Evolutionary conservation across 1,284 basidiomycete species (phyloP).

Genomic region (Sutorius eximius): DNA sequence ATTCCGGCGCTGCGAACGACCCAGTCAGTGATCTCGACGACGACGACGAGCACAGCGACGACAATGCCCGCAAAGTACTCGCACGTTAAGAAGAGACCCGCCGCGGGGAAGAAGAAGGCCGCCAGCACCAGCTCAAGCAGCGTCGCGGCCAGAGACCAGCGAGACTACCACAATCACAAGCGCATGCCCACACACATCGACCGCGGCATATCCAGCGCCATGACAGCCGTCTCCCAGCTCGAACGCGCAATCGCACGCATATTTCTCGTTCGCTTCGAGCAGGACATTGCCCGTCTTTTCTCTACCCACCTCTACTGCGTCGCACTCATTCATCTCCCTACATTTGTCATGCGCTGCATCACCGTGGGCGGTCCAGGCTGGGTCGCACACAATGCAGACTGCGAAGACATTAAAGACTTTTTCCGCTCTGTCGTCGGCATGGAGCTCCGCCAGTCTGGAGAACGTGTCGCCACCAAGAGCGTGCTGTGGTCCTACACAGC

Average conservation of each 20-base stretch:
- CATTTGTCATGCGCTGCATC: constrained; percentile 61
- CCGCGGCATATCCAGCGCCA: constrained; percentile 50
- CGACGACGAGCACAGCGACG: constrained; percentile 1
- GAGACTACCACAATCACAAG: constrained; percentile 33
- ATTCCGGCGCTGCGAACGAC: neutral
- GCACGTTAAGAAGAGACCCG: constrained; percentile 63
- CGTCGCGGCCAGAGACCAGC: constrained; percentile 22
- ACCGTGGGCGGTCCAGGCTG: constrained; percentile 61
- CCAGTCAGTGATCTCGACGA: constrained; percentile 2
- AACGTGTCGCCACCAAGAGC: constrained; percentile 72
- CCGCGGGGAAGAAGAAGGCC: constrained; percentile 44
- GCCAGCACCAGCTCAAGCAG: constrained; percentile 20
- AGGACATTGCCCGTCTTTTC: constrained; percentile 68
- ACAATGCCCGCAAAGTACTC: constrained; percentile 68
- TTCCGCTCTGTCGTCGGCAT: constrained; percentile 64
- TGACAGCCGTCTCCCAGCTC: constrained; percentile 57
- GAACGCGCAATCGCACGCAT: constrained; percentile 64
- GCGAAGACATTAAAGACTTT: constrained; percentile 69
- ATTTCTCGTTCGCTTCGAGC: constrained; percentile 63
- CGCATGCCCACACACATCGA: constrained; percentile 49
- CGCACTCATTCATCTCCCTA: constrained; percentile 61
- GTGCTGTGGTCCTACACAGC: constrained; percentile 75
- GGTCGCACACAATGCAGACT: constrained; percentile 62
- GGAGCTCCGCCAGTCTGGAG: constrained; percentile 71
- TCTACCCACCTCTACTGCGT: constrained; percentile 65